phyloP scores from a whole-genome alignment of 345 rosid species.

The Acer saccharum region DNA sequence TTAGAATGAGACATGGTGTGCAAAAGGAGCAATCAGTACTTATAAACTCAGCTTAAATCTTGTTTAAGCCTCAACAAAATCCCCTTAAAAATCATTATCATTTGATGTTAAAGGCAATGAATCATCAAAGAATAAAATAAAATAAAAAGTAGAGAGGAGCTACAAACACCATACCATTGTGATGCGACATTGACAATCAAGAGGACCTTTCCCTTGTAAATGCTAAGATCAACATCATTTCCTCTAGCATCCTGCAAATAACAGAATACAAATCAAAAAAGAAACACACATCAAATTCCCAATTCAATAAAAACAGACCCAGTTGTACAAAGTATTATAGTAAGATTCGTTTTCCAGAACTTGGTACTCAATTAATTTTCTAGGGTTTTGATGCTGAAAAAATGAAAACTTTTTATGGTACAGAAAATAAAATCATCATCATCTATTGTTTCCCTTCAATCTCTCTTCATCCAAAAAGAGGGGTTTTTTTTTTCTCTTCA shows the following conservation, averaged over 20 bases:
- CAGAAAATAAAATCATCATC: too few species aligned
- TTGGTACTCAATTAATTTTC: too few species aligned
- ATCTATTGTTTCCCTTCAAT: not conserved
- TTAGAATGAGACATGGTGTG: not conserved
- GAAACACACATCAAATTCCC: not conserved
- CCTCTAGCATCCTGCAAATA: slow-evolving; percentile 72
- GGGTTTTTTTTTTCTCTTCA: too few species aligned
- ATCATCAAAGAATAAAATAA: too few species aligned
- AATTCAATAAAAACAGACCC: not conserved
- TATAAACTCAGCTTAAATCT: not conserved
- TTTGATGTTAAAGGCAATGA: too few species aligned
- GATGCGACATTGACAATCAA: slow-evolving; percentile 96
- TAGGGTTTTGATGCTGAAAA: too few species aligned
- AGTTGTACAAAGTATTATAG: not conserved
- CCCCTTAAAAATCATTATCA: not conserved
- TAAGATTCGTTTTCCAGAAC: not conserved
- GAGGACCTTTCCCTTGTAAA: slow-evolving; percentile 87
- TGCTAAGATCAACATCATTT: slow-evolving; percentile 68
- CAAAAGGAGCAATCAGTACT: not conserved
- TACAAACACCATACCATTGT: slow-evolving; percentile 53
- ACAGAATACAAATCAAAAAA: slow-evolving; percentile 1
- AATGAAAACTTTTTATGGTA: not conserved
- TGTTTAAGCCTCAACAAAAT: not conserved
- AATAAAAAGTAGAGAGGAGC: not conserved
- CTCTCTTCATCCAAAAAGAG: not conserved